Conservation (phyloP, 345 rosid species). For the Euclidium syriacum region DNA sequence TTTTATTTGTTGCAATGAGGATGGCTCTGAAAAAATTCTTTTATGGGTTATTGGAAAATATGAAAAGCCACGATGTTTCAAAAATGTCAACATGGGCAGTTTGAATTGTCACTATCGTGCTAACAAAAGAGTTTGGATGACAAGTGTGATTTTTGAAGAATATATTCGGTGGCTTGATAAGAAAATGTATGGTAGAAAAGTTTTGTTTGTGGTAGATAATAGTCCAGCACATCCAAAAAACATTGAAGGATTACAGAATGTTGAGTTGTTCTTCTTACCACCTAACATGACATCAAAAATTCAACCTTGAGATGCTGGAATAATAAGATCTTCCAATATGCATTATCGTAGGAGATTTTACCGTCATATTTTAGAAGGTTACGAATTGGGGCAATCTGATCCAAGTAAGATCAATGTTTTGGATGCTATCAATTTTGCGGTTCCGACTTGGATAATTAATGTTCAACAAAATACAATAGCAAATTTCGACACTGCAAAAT, state of each 20-base stretch:
- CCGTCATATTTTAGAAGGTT: background rate
- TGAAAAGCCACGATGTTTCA: no score
- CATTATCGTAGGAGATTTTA: background rate
- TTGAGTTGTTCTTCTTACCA: background rate
- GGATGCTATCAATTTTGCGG: background rate
- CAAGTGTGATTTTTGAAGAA: background rate
- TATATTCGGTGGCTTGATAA: background rate
- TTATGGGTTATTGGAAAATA: background rate
- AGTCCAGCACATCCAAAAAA: background rate
- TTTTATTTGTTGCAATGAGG: background rate
- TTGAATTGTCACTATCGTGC: background rate
- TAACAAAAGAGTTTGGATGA: background rate
- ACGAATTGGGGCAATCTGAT: background rate
- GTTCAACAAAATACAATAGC: background rate
- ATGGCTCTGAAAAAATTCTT: background rate
- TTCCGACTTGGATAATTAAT: background rate
- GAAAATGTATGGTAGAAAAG: background rate
- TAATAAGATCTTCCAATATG: conserved; percentile 3
- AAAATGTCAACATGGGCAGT: no score
- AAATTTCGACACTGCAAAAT: background rate
- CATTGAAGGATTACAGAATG: background rate
- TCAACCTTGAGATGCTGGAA: background rate
- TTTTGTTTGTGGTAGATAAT: background rate
- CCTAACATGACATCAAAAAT: background rate
- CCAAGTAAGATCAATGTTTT: background rate